Base-by-base conservation (phyloP, 1,284 basidiomycete species). In the Ganoderma lingzhi region DNA sequence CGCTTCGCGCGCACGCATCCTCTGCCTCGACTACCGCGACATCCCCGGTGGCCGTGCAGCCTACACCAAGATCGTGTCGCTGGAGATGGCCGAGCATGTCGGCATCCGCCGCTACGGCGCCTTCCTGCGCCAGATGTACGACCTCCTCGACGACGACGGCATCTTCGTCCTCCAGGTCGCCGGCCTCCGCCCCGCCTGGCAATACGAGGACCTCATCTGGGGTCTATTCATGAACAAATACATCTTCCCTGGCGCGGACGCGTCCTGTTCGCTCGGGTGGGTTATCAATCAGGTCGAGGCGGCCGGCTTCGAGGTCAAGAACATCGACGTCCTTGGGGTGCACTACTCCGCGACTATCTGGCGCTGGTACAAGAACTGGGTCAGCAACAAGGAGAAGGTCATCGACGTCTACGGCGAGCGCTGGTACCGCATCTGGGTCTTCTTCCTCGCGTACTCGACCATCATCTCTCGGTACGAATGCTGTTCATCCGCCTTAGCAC, bases 81-180 rank as follows among this genome's bases (percentile, higher is more conserved):
- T 99, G 76, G 97, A 99, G 83, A 99, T 99, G 97, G 97, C 97
- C 45, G 98, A 99, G 90, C 96, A 98, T 78, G 98, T 99, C 72
- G 97, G 97, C 69, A 92, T 99, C 79, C 91, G 96, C 75, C 93
- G 96, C 71, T 99, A 99, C 82, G 88, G 88, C 61, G 82, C 91
- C 56, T 99, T 98, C 90, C 87, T 99, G 75, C 85, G 86, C 42
- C 95, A 99, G 81, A 90, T 99, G 68, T 98, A 99, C 82, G 89
- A 97, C 77, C 87, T 99, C 39, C 87, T 99, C 71, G 93, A 96
- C 73, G 97, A 99, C 82, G 94, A 99, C 75, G 97, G 97, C 64
- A 88, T 93, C 73, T 94, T 99, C 77, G 93, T 99, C 67, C 90
- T 98, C 84, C 98, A 99, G 84, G 97, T 99, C 35, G 95, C 97